Conservation (phyloP, 2,329 filamentous ascomycete genomes). For the Xylaria arbuscula region DNA sequence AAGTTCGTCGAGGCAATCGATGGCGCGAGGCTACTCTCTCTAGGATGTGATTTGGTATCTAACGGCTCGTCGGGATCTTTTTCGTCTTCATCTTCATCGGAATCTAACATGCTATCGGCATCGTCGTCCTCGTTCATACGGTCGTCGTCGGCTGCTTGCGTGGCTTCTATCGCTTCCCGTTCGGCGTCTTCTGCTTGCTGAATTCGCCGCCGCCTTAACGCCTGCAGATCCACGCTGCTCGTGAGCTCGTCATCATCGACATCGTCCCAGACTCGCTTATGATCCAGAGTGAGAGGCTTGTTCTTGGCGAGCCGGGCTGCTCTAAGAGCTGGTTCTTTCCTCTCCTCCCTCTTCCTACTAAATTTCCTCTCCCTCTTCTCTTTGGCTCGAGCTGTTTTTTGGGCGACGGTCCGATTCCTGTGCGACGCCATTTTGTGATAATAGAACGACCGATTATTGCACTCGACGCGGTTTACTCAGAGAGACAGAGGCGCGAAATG, state of each 20-base stretch:
- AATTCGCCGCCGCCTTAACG: constrained; percentile 66
- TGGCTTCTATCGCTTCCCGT: constrained; percentile 58
- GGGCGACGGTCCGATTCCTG: constrained; percentile 63
- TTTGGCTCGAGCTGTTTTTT: constrained; percentile 81
- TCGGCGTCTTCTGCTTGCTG: constrained; percentile 58
- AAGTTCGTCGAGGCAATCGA: constrained; percentile 73
- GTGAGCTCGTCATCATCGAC: constrained; percentile 69
- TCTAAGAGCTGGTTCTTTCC: constrained; percentile 80
- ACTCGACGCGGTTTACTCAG: neutral
- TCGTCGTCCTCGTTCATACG: constrained; percentile 61
- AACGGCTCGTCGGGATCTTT: constrained; percentile 52
- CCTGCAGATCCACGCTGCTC: constrained; percentile 66
- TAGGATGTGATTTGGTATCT: constrained; percentile 58
- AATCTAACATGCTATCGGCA: constrained; percentile 83
- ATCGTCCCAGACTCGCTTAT: constrained; percentile 91
- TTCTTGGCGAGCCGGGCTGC: constrained; percentile 80
- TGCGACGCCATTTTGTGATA: constrained; percentile 35
- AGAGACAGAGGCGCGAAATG: neutral
- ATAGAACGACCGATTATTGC: neutral
- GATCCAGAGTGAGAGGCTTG: constrained; percentile 82
- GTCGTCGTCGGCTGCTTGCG: constrained; percentile 50
- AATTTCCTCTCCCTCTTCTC: constrained; percentile 81
- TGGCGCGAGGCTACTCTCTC: constrained; percentile 63
- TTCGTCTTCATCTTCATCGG: constrained; percentile 64
- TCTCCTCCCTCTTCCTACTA: constrained; percentile 84